Base-by-base conservation (phyloP, 176 grass and related monocot genomes). In the Elymus sibiricus region DNA sequence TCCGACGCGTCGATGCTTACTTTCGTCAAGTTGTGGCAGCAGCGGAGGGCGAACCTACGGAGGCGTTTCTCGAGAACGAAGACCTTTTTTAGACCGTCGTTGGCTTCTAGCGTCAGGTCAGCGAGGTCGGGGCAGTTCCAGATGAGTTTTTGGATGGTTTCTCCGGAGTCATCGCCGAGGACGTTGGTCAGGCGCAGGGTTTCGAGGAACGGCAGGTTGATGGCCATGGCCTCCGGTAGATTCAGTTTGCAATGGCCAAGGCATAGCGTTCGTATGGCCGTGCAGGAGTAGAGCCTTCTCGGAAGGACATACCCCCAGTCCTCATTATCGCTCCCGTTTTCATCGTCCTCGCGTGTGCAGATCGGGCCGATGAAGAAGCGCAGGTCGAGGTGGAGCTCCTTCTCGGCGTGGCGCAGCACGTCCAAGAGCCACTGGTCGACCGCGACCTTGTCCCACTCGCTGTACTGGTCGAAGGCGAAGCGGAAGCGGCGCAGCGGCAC, bases 301-400 rank as follows among this genome's bases (percentile, higher is more conserved):
- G 44, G 74, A 2, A 56, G 74, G 21, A 22, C 0, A 25, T 71
- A 42, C 35, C 37, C 11, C 19, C 17, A 22, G 4, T 11, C 0
- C 29, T 26, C 14, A 27, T 26, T 7, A 6, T 15, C 12, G 4
- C 28, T 13, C 16, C 4, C 11, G 2, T 17, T 26, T 12, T 44
- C 39, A 2, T 7, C 26, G 8, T 69, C 9, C 2, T 8, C 3
- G 68, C 37, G 21, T 3, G 1, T 5, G 10, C 70, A 74, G 40
- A 74, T 74, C 3, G 70, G 40, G n/a, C 70, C 70, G 7, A 74
- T 74, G n/a, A 15, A 3, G 70, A 74, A 58, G 35, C 81, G 68
- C 14, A 83, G 24, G 51, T 61, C 81, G 15, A 83, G 34, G 68
- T 29, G 76, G 53, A 78, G 76, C 51, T 78, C 76, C 51, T 22